A percentile compares a stretch with the other conserved stretches of the same genome.
Conservation (phyloP, 2,329 filamentous ascomycete species). For the Phaeophleospora eucalypticola region DNA sequence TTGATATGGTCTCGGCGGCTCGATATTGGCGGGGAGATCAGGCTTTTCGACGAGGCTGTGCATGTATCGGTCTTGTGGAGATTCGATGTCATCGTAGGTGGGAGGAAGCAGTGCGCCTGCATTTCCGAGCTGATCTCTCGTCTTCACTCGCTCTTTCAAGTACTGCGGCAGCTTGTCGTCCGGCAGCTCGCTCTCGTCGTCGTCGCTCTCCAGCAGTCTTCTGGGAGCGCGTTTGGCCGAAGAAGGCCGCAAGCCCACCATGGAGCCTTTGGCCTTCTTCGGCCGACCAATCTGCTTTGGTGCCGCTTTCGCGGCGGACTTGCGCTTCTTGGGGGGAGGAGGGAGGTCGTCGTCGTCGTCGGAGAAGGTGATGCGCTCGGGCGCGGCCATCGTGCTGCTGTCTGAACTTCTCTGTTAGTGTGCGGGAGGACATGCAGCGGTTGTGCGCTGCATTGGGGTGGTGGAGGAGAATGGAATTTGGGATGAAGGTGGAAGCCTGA, state of each 20-base stretch:
- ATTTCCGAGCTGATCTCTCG: slow-evolving; percentile 44
- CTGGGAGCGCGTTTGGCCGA: slow-evolving; percentile 20
- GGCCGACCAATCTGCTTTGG: not conserved
- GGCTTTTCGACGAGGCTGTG: slow-evolving; percentile 66
- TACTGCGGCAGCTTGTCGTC: slow-evolving; percentile 67
- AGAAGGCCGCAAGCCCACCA: slow-evolving; percentile 33
- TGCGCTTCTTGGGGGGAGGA: not conserved
- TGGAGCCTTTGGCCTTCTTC: slow-evolving; percentile 14
- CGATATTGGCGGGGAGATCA: slow-evolving; percentile 58
- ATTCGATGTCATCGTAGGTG: slow-evolving; percentile 68
- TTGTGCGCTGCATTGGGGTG: too few relatives aligned
- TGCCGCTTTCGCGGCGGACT: slow-evolving; percentile 16
- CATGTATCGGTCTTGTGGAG: slow-evolving; percentile 65
- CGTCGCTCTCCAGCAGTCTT: slow-evolving; percentile 24
- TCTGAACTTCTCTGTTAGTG: too few relatives aligned
- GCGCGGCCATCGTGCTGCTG: not conserved
- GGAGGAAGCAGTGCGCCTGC: slow-evolving; percentile 59
- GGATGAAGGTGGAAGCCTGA: not conserved
- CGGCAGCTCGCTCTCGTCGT: slow-evolving; percentile 53
- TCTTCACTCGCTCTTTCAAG: slow-evolving; percentile 61
- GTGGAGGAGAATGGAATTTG: not conserved
- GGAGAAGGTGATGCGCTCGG: not conserved
- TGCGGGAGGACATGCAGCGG: too few relatives aligned
- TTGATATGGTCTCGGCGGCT: slow-evolving; percentile 62
- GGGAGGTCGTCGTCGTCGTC: slow-evolving; percentile 38